Percentiles rank a stretch among this genome's conserved stretches.
Conservation (phyloP, 257 asterid genomes). For the Plantago major region DNA sequence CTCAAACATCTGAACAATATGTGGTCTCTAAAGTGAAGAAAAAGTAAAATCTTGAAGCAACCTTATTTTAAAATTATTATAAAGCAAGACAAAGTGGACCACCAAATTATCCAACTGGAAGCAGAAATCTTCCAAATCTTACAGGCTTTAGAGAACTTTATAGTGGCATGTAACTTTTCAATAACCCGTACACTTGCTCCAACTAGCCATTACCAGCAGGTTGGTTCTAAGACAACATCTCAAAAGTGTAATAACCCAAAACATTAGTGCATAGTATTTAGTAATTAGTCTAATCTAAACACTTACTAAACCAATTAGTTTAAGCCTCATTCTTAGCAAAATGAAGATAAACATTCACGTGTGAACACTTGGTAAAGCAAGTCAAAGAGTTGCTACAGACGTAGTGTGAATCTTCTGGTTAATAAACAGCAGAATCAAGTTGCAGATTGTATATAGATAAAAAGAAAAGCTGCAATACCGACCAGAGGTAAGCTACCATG, state of each 20-base stretch:
- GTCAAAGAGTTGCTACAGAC: conserved; percentile 13
- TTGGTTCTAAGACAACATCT: not conserved
- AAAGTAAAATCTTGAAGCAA: too few species aligned
- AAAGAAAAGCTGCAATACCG: conserved; percentile 24
- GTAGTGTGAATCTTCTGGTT: conserved; percentile 33
- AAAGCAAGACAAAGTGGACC: not conserved
- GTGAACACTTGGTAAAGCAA: too few species aligned
- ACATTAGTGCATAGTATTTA: too few species aligned
- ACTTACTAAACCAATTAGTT: too few species aligned
- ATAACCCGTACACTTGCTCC: conserved; percentile 3
- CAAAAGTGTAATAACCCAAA: not conserved
- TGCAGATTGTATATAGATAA: not conserved
- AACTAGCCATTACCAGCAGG: not conserved
- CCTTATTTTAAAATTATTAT: too few species aligned
- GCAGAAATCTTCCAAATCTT: conserved; percentile 16
- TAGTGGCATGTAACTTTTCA: conserved; percentile 16
- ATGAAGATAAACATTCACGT: too few species aligned
- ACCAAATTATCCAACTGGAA: conserved; percentile 22
- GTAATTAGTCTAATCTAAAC: too few species aligned
- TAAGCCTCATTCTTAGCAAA: too few species aligned
- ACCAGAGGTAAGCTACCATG: conserved; percentile 21
- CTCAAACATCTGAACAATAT: too few species aligned
- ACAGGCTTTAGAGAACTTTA: conserved; percentile 21
- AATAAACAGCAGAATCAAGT: conserved; percentile 11
- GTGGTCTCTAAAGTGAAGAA: too few species aligned